A percentile compares a stretch with the other conserved stretches of the same genome.
Evolutionary conservation across 768 basidiomycete species (phyloP).

Genomic region (Floccularia luteovirens): DNA sequence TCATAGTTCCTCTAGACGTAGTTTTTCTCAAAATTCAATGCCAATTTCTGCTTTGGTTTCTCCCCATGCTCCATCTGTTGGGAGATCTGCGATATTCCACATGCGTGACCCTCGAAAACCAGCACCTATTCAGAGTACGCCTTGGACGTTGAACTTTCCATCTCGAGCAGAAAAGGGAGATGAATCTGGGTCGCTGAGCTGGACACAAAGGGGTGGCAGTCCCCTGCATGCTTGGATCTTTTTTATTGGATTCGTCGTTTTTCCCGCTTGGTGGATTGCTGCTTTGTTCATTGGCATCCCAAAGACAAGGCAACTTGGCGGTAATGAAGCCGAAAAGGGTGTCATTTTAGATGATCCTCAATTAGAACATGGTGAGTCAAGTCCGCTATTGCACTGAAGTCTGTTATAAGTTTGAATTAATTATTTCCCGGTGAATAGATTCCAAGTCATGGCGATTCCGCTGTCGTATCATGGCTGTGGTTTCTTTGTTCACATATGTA

Average conservation of each 20-base stretch:
- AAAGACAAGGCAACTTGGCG: conserved; percentile 54
- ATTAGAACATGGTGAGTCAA: conserved; percentile 60
- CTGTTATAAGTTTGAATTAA: conserved; percentile 1
- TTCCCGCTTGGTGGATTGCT: conserved; percentile 59
- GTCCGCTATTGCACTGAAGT: conserved; percentile 1
- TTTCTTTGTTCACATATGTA: conserved; percentile 69
- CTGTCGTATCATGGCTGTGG: conserved; percentile 63
- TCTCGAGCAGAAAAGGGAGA: conserved; percentile 18
- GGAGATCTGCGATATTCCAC: conserved; percentile 53
- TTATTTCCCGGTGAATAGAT: conserved; percentile 30
- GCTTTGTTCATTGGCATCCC: conserved; percentile 43
- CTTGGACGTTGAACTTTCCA: conserved; percentile 52
- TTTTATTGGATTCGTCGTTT: conserved; percentile 64
- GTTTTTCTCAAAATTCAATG: conserved; percentile 67
- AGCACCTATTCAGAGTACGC: conserved; percentile 46
- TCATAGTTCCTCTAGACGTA: conserved; percentile 30
- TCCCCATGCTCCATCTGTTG: conserved; percentile 70
- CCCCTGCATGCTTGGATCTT: conserved; percentile 74
- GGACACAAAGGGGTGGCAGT: conserved; percentile 44
- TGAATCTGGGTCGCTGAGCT: conserved; percentile 23
- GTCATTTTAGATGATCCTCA: conserved; percentile 76
- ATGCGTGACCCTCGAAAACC: conserved; percentile 78
- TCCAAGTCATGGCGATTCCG: conserved; percentile 68
- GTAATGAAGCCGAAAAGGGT: conserved; percentile 50
- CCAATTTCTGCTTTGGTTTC: conserved; percentile 74